A percentile compares a stretch with the other conserved stretches of the same genome.
phyloP scores from a whole-genome alignment of 805 yeast genomes.

The Kodamaea neixiangensis region DNA sequence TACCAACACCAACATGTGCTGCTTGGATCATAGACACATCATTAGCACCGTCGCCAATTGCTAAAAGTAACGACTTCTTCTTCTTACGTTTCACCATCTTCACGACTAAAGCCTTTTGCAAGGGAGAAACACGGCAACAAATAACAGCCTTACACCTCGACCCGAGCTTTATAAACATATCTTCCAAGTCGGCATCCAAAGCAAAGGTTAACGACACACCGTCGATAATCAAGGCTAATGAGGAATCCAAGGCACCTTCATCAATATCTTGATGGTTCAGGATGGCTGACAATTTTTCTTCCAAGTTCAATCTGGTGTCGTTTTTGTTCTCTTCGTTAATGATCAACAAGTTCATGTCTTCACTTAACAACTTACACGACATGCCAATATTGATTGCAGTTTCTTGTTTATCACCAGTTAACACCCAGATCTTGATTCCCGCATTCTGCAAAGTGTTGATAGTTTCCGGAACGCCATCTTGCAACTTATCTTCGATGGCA shows the following conservation, averaged over 20 bases:
- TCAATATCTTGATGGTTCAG: conserved; percentile 64
- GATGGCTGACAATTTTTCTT: conserved; percentile 75
- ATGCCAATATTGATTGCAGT: conserved; percentile 98
- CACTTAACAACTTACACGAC: conserved; percentile 92
- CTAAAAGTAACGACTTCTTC: conserved; percentile 72
- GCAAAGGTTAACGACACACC: conserved; percentile 91
- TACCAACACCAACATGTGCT: conserved; percentile 99
- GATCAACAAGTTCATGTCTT: conserved; percentile 91
- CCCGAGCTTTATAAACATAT: conserved; percentile 74
- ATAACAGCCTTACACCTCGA: conserved; percentile 91
- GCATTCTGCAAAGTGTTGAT: conserved; percentile 94
- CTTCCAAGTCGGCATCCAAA: conserved; percentile 77
- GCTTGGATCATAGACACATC: conserved; percentile 99
- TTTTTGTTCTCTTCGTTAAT: conserved; percentile 83
- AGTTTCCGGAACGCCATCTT: conserved; percentile 98
- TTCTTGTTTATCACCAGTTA: conserved; percentile 98
- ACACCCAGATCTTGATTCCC: conserved; percentile 95
- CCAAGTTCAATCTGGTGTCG: conserved; percentile 72
- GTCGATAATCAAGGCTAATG: conserved; percentile 89
- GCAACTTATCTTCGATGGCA: conserved; percentile 96
- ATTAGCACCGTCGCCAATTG: conserved; percentile 99
- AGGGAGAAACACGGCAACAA: conserved; percentile 97
- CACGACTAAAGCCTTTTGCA: conserved; percentile 95
- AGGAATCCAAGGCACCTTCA: conserved; percentile 57
- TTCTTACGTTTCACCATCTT: conserved; percentile 84